Evolutionary conservation across 257 asterid species (phyloP), one percentile per base, ranked within the genome.

Genomic region (Vinca minor): DNA sequence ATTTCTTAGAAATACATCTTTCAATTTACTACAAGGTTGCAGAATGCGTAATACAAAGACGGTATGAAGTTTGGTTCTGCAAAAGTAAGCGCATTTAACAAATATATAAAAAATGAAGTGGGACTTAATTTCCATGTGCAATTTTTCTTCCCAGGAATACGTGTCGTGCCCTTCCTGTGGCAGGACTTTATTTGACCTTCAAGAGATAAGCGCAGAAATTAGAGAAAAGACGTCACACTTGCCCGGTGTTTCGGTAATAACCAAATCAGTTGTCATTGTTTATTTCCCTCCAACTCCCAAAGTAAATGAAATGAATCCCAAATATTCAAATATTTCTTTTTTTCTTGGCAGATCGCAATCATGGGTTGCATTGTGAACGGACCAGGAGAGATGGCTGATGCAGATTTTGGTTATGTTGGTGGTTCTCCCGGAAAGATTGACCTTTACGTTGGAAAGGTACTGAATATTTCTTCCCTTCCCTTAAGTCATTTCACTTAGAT

Each of bases 91-190:
- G 65, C 34, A 58, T n/a, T n/a, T n/a, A n/a, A n/a, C n/a, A n/a
- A n/a, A n/a, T n/a, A n/a, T n/a, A n/a, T n/a, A n/a, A n/a, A n/a
- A n/a, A n/a, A n/a, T n/a, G 36, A 17, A 59, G 31, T 23, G 57
- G 62, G 59, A 23, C 53, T 64, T 60, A 56, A 29, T 42, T 42
- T 54, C 14, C 35, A 20, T 21, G n/a, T 49, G 68, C 54, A 55
- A 28, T 42, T 66, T 62, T 42, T 49, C n/a, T n/a, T 68, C 68
- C 55, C 95, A 93, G 99, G 99, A 93, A 66, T 93, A 87, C 15
- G 99, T 93, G 41, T 93, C 99, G 0, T 93, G 99, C 84, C 99
- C 99, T n/a, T 93, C 99, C 2, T 93, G 99, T 15, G 99, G 99
- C 71, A 82, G 99, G 77, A 89, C 99, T 45, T 65, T 93, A 67